Base-by-base conservation (phyloP, 352 stramenopile species). In the Saprolegnia parasitica region DNA sequence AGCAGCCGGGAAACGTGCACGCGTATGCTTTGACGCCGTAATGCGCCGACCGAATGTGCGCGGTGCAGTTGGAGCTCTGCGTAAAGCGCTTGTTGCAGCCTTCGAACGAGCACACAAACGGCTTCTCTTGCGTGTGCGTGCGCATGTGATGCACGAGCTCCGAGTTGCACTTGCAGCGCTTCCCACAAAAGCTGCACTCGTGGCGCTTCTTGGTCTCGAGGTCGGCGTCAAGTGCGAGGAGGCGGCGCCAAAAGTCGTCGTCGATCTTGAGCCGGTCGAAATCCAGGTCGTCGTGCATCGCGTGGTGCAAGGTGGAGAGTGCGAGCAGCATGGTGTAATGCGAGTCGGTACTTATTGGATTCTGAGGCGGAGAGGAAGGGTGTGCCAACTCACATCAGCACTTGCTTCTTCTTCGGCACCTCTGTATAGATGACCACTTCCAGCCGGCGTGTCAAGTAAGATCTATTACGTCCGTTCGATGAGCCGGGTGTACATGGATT, bases 51-150 rank as follows among this genome's bases (percentile, higher is more conserved):
- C 68, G 62, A 42, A 54, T 65, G 56, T 74, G 68, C 9, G 63
- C 72, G 9, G 64, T 29, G 29, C 72, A 47, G 57, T 74, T 74
- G 8, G 68, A 67, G 35, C 72, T 74, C 35, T 68, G 65, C 24
- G 63, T 67, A 60, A 74, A 74, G 24, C 65, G 62, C 56, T 74
- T 74, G 32, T 73, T 73, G 50, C 68, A 74, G 26, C 65, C 65
- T 39, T 72, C 49, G 42, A 71, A 73, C 1, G 56, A 63, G 57
- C 68, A 74, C 6, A 68, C 39, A 26, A 73, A 74, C 24, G 50
- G 50, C 57, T 74, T 74, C 29, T 73, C 67, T 26, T 54, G 64
- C 3, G 49, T 73, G 56, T 73, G 68, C 24, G 72, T 67, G 21
- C 65, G 63, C 47, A 68, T 73, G 49, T 74, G 68, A n/a, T 67